phyloP scores from a whole-genome alignment of 2,329 filamentous ascomycete species.

The Colletotrichum chlorophyti region DNA sequence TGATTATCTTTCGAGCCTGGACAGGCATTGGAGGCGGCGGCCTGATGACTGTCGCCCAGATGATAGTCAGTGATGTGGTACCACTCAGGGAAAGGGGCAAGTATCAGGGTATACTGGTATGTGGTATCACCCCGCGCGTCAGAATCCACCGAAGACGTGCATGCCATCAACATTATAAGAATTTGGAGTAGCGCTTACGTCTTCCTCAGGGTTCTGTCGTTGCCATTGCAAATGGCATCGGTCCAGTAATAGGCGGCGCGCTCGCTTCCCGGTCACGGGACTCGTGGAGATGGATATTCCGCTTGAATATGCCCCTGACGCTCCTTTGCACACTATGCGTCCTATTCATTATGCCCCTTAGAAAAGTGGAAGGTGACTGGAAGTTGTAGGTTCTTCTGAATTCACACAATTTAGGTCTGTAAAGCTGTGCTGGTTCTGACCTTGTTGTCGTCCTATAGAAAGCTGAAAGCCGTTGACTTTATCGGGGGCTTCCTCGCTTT shows the following conservation, averaged over 20 bases:
- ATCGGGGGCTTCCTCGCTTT: constrained; percentile 39
- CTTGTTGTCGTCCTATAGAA: constrained; percentile 35
- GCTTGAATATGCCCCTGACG: constrained; percentile 60
- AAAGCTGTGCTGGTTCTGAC: background rate
- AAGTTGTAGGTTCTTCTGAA: constrained; percentile 39
- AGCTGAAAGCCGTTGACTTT: constrained; percentile 59
- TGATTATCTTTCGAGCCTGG: constrained; percentile 48
- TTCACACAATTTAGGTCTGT: too few relatives aligned
- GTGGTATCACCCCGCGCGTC: too few relatives aligned
- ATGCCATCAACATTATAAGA: too few relatives aligned
- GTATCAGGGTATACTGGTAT: constrained; percentile 48
- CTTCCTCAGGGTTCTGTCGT: constrained; percentile 51
- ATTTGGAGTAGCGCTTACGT: too few relatives aligned
- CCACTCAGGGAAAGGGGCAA: constrained; percentile 52
- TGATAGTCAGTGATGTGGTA: constrained; percentile 57
- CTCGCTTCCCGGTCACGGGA: constrained; percentile 51
- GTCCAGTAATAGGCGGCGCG: constrained; percentile 60
- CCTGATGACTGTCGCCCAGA: constrained; percentile 50
- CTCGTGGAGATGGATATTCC: constrained; percentile 61
- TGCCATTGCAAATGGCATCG: constrained; percentile 60
- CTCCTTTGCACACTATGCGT: constrained; percentile 52
- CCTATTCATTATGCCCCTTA: constrained; percentile 63
- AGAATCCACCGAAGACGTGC: too few relatives aligned
- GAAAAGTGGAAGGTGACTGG: constrained; percentile 60
- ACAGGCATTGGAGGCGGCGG: constrained; percentile 51